Conservation (phyloP, 495 filamentous ascomycete genomes). For the Neurospora intermedia region DNA sequence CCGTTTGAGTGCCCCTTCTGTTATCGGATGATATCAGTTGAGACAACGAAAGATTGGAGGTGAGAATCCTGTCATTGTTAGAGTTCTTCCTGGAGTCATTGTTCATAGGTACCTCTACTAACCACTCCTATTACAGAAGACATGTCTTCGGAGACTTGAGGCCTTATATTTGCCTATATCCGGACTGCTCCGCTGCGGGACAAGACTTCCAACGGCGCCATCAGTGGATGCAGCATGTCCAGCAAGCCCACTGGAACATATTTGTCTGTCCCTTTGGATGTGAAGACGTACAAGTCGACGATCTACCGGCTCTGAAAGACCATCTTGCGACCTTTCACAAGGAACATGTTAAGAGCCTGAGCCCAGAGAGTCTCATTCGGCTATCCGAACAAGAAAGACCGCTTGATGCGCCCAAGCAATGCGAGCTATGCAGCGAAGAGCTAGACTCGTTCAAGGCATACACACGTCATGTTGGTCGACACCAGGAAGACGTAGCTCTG, state of each 20-base stretch:
- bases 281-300: not conserved
- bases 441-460: not conserved
- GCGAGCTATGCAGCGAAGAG: not conserved
- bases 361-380: not conserved
- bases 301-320: not conserved
- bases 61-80: conserved; percentile 2
- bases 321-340: not conserved
- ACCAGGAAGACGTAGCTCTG: conserved; percentile 3
- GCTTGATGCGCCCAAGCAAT: not conserved
- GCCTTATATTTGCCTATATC: conserved; percentile 21
- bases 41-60: conserved; percentile 23
- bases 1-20: conserved; percentile 30
- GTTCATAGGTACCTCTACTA: too few relatives aligned
- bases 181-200: conserved; percentile 3
- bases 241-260: conserved; percentile 5
- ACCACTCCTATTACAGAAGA: conserved; percentile 5
- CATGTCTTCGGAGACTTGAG: conserved; percentile 24
- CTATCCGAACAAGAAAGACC: not conserved
- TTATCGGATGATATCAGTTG: conserved; percentile 18
- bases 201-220: conserved; percentile 4
- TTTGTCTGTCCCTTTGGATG: not conserved
- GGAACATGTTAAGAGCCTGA: not conserved
- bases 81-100: too few relatives aligned
- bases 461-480: conserved; percentile 5
- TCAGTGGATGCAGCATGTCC: conserved; percentile 10